These are phyloP conservation scores for Erythrobasidium hasegawianum DNA, from an alignment of 1,284 basidiomycete species.

Conservation along the genomic window DNA sequence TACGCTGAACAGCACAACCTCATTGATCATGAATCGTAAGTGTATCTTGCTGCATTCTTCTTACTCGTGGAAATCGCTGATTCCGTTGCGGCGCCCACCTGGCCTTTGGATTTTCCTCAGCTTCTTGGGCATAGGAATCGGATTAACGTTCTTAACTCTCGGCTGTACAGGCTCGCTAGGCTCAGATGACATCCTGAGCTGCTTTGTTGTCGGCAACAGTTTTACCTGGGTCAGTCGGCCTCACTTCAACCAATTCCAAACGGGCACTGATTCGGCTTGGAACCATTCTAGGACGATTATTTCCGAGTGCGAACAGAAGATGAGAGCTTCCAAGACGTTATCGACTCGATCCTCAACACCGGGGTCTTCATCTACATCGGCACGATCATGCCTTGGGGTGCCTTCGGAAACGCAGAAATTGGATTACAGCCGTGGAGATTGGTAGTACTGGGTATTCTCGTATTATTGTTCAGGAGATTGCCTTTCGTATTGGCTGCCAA, in stretches of 20 bases:
- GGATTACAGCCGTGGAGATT: conserved; percentile 48
- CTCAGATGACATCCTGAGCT: conserved; percentile 51
- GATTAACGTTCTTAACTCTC: conserved; percentile 50
- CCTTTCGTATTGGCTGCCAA: conserved; percentile 46
- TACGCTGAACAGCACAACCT: conserved; percentile 47
- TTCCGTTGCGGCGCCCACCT: too few relatives aligned
- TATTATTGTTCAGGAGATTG: conserved; percentile 49
- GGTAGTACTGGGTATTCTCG: conserved; percentile 50
- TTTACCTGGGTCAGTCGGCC: conserved; percentile 27
- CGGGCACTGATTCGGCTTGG: too few relatives aligned
- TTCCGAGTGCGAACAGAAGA: conserved; percentile 55
- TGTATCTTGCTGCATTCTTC: conserved; percentile 6
- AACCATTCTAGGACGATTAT: conserved; percentile 52
- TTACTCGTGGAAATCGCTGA: too few relatives aligned
- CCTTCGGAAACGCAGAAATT: conserved; percentile 35
- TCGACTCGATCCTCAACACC: conserved; percentile 55
- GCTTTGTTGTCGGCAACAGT: conserved; percentile 50
- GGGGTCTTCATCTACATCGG: conserved; percentile 51
- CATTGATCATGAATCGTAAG: conserved; percentile 49
- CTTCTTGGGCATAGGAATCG: conserved; percentile 47
- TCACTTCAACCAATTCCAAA: too few relatives aligned
- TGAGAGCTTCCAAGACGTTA: conserved; percentile 55
- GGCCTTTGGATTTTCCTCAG: too few relatives aligned
- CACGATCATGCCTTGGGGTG: conserved; percentile 46
- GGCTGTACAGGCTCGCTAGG: conserved; percentile 51